Evolutionary conservation across 495 filamentous ascomycete species (phyloP).

Genomic region (Penicillium goetzii): DNA sequence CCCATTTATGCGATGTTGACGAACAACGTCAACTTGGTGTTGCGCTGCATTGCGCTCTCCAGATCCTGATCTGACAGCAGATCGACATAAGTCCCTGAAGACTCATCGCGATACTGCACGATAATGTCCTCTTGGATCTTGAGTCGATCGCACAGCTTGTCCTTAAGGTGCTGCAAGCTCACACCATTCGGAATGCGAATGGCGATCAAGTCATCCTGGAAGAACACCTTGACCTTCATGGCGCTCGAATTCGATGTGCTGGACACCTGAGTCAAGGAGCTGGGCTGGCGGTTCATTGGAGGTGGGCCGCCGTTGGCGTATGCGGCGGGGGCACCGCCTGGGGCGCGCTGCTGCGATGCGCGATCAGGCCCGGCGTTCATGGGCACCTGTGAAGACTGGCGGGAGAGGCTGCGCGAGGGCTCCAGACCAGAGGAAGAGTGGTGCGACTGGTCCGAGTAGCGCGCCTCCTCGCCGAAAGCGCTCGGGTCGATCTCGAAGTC

Average conservation of each 20-base stretch:
- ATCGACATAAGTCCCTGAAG: constrained; percentile 70
- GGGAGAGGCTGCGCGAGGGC: constrained; percentile 60
- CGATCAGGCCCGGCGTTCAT: constrained; percentile 64
- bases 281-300: constrained; percentile 71
- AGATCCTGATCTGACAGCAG: constrained; percentile 81
- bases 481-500: constrained; percentile 89
- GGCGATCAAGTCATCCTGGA: constrained; percentile 85
- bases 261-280: constrained; percentile 74
- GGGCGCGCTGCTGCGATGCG: constrained; percentile 61
- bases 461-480: constrained; percentile 66
- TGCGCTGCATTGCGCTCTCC: constrained; percentile 75
- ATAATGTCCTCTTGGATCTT: constrained; percentile 74
- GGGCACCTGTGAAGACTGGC: constrained; percentile 74
- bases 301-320: constrained; percentile 49
- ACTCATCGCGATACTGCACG: constrained; percentile 86
- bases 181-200: constrained; percentile 85
- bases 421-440: constrained; percentile 67
- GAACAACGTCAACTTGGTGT: constrained; percentile 83
- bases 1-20: constrained; percentile 60
- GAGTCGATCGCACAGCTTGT: constrained; percentile 77
- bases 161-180: constrained; percentile 74
- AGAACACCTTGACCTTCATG: constrained; percentile 94
- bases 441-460: constrained; percentile 71
- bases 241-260: constrained; percentile 50
- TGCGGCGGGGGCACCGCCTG: constrained; percentile 40